A percentile compares a stretch with the other conserved stretches of the same genome.
Evolutionary conservation across 2,329 filamentous ascomycete species (phyloP).

Genomic region (Diaporthe citri): DNA sequence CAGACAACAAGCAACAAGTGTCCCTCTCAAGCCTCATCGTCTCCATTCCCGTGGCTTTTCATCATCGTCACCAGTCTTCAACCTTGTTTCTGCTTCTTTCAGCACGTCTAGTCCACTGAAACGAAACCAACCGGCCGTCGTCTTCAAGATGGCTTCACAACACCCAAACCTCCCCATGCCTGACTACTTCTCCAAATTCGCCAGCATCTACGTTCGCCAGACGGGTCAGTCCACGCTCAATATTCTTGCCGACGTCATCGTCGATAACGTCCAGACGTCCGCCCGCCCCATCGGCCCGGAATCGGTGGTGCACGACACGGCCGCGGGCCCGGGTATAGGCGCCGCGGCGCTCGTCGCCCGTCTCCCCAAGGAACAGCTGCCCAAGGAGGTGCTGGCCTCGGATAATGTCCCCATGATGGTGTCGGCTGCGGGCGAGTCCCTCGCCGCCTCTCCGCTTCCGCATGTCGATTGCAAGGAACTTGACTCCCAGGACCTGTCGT

Average conservation of each 20-base stretch:
- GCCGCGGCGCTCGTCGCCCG: conserved; percentile 46
- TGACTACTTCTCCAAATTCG: conserved; percentile 50
- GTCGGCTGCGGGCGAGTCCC: conserved; percentile 46
- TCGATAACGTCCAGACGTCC: conserved; percentile 46
- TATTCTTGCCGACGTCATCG: conserved; percentile 46
- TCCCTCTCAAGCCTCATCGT: too few relatives aligned
- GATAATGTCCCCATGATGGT: conserved; percentile 48
- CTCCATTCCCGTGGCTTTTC: background rate
- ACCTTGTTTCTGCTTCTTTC: background rate
- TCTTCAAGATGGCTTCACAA: conserved; percentile 42
- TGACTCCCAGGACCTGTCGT: conserved; percentile 45
- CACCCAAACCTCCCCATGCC: conserved; percentile 45
- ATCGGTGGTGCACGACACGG: conserved; percentile 50
- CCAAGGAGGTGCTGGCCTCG: conserved; percentile 46
- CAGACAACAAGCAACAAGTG: too few relatives aligned
- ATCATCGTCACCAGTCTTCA: background rate
- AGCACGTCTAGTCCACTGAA: too few relatives aligned
- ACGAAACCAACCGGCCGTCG: background rate
- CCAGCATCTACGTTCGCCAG: conserved; percentile 46
- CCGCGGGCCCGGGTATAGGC: conserved; percentile 47
- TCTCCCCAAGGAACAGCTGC: conserved; percentile 45
- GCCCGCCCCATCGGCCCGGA: conserved; percentile 43
- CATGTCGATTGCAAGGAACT: conserved; percentile 46
- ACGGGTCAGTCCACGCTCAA: conserved; percentile 48
- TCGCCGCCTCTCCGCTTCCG: conserved; percentile 45